Evolutionary conservation across 148 eudicot species (phyloP).

Genomic region (Persicaria maculosa): DNA sequence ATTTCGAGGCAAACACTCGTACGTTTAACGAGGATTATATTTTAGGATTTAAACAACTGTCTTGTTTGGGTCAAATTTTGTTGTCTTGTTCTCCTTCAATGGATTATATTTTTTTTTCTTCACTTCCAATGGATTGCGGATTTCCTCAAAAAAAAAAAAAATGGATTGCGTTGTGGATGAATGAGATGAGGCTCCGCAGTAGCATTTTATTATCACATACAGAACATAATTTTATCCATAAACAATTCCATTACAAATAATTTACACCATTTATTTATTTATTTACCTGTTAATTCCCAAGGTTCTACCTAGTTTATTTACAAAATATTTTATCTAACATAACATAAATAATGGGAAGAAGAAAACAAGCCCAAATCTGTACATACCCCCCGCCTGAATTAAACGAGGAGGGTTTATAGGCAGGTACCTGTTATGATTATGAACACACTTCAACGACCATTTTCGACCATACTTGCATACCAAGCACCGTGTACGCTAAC

Average conservation of each 20-base stretch:
- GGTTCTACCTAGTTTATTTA: background rate
- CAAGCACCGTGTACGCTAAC: slow-evolving; percentile 9
- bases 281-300: background rate
- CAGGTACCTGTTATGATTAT: background rate
- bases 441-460: background rate
- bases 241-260: background rate
- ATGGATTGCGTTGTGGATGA: too few species aligned
- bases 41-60: too few species aligned
- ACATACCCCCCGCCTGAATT: background rate
- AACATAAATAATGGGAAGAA: background rate
- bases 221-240: background rate
- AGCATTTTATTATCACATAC: background rate
- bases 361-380: slow-evolving; percentile 9
- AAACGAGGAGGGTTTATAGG: background rate
- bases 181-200: background rate
- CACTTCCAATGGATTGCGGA: too few species aligned
- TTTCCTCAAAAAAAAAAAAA: too few species aligned
- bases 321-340: background rate
- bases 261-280: background rate
- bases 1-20: too few species aligned
- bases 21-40: too few species aligned
- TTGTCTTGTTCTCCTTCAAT: too few species aligned
- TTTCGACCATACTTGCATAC: slow-evolving; percentile 9
- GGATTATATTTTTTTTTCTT: too few species aligned
- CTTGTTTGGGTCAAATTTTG: too few species aligned